Evolutionary conservation across 208 protist genomes (phyloP).

Genomic region (Trypanosoma lewisi): DNA sequence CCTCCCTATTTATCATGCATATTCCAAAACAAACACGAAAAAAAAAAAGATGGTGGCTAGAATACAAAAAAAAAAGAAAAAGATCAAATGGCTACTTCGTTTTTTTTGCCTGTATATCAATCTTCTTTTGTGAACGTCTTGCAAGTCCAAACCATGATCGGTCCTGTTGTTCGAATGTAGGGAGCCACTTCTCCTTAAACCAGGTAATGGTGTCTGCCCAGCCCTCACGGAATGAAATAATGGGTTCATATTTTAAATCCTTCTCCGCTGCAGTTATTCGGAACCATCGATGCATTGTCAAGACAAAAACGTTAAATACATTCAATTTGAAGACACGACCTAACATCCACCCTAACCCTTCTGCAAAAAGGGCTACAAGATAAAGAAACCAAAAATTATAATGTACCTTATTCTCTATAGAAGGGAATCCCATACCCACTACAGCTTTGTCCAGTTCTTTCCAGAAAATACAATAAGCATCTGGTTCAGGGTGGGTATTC

Average conservation of each 20-base stretch:
- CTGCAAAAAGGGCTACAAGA: slow-evolving; percentile 69
- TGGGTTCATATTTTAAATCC: slow-evolving; percentile 84
- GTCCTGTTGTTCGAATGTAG: slow-evolving; percentile 71
- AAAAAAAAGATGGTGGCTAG: no score
- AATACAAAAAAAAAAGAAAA: no score
- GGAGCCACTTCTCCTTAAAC: slow-evolving; percentile 90
- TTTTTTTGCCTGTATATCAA: slow-evolving; percentile 83
- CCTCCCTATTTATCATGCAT: no score
- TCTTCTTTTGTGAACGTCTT: slow-evolving; percentile 81
- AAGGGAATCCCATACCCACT: slow-evolving; percentile 85
- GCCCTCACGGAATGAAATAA: slow-evolving; percentile 87
- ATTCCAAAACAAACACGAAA: no score
- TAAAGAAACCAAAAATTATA: slow-evolving; percentile 91
- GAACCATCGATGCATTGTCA: slow-evolving; percentile 96
- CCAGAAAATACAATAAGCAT: slow-evolving; percentile 91
- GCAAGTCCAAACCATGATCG: slow-evolving; percentile 77
- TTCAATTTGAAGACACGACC: slow-evolving; percentile 89
- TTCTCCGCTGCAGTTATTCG: slow-evolving; percentile 85
- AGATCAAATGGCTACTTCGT: slow-evolving; percentile 4
- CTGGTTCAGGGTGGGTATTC: slow-evolving; percentile 85
- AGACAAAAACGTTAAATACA: slow-evolving; percentile 92
- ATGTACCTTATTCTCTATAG: slow-evolving; percentile 76
- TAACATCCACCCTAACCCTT: slow-evolving; percentile 74
- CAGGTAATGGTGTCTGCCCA: slow-evolving; percentile 89
- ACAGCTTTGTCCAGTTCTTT: slow-evolving; percentile 90